phyloP scores from a whole-genome alignment of 2,329 filamentous ascomycete species.

The Pseudophaeomoniella oleicola region DNA sequence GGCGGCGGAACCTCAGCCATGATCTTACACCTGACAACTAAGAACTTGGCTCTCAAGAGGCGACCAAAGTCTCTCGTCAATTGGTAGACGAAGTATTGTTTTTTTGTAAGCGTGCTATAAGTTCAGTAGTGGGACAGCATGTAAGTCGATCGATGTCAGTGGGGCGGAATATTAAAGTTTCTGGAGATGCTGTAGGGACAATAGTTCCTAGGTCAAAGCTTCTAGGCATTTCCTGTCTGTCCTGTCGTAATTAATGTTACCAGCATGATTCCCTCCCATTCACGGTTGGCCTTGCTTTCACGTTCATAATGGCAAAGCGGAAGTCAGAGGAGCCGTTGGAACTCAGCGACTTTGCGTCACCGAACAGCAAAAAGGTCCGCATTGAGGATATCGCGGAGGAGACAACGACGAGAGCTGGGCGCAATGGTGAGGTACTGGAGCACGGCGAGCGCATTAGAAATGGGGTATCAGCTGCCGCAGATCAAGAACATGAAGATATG shows the following conservation, averaged over 20 bases:
- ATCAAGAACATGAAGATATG: slow-evolving; percentile 53
- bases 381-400: slow-evolving; percentile 21
- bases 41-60: too few species aligned
- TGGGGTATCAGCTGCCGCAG: slow-evolving; percentile 40
- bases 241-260: too few species aligned
- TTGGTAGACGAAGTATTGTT: too few species aligned
- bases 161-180: background rate
- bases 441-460: slow-evolving; percentile 20
- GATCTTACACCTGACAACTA: too few species aligned
- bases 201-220: slow-evolving; percentile 1
- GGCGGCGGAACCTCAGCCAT: too few species aligned
- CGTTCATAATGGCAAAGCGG: slow-evolving; percentile 27
- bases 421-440: slow-evolving; percentile 15
- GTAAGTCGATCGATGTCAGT: background rate
- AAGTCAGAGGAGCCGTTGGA: slow-evolving; percentile 27
- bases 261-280: too few species aligned
- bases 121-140: background rate
- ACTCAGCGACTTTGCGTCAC: slow-evolving; percentile 19
- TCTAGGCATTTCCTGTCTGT: slow-evolving; percentile 8
- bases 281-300: too few species aligned
- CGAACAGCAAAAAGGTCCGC: slow-evolving; percentile 28
- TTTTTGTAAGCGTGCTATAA: background rate
- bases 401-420: slow-evolving; percentile 13
- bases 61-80: too few species aligned
- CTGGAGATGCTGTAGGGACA: background rate